Conservation (phyloP, 495 filamentous ascomycete genomes). For the Aspergillus baeticus region DNA sequence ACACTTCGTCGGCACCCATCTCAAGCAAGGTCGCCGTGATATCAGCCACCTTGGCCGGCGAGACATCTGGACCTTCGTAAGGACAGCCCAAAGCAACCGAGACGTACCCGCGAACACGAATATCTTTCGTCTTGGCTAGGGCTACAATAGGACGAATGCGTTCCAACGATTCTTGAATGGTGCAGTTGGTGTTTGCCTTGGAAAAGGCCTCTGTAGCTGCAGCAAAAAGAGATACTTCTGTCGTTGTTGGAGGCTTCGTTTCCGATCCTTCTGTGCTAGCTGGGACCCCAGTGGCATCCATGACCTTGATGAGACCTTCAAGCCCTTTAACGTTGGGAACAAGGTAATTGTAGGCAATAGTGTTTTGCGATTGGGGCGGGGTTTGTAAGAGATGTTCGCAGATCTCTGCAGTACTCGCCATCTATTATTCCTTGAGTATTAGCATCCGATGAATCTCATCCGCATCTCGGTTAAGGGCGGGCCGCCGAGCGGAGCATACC, state of each 20-base stretch:
- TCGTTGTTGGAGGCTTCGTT: slow-evolving; percentile 34
- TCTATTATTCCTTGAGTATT: slow-evolving; percentile 49
- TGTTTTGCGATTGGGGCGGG: slow-evolving; percentile 55
- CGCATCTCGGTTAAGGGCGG: neutral
- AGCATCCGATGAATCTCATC: neutral
- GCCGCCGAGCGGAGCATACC: slow-evolving; percentile 42
- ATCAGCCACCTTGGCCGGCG: slow-evolving; percentile 75
- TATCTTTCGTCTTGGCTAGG: slow-evolving; percentile 64
- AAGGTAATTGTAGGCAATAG: slow-evolving; percentile 89
- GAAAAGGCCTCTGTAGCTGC: slow-evolving; percentile 92
- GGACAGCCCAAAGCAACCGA: slow-evolving; percentile 93
- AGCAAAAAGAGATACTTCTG: slow-evolving; percentile 88
- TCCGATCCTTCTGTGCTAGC: slow-evolving; percentile 38
- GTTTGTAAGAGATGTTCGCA: slow-evolving; percentile 66
- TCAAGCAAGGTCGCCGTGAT: slow-evolving; percentile 81
- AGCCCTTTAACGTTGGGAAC: slow-evolving; percentile 86
- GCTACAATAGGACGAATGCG: slow-evolving; percentile 74
- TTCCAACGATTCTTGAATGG: slow-evolving; percentile 75
- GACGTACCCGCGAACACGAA: slow-evolving; percentile 88
- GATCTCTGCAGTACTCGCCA: slow-evolving; percentile 87
- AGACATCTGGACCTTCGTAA: slow-evolving; percentile 83
- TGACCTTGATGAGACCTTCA: slow-evolving; percentile 49
- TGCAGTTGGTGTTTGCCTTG: slow-evolving; percentile 87
- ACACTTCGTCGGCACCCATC: slow-evolving; percentile 95
- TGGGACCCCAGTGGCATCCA: slow-evolving; percentile 39